phyloP scores from a whole-genome alignment of 2,329 filamentous ascomycete species.

The Rhexocercosporidium sp. region DNA sequence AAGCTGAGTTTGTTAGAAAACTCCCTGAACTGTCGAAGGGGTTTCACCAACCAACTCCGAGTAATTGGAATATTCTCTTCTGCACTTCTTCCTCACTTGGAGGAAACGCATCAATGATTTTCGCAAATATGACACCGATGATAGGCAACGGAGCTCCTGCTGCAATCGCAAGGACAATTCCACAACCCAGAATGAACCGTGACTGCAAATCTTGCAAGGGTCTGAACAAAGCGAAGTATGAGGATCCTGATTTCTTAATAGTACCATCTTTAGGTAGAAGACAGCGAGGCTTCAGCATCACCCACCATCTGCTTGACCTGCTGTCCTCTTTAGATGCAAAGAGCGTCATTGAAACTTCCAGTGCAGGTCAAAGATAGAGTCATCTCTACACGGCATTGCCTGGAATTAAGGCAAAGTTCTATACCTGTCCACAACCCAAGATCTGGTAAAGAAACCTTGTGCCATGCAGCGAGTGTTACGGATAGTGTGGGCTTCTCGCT shows the following conservation, averaged over 20 bases:
- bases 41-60: constrained; percentile 30
- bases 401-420: background rate
- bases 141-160: constrained; percentile 68
- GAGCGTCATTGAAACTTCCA: constrained; percentile 22
- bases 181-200: constrained; percentile 45
- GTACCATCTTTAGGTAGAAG: constrained; percentile 45
- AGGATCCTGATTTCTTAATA: constrained; percentile 49
- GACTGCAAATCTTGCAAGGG: constrained; percentile 48
- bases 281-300: constrained; percentile 17
- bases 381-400: background rate
- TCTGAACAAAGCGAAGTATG: constrained; percentile 54
- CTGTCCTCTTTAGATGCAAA: constrained; percentile 18
- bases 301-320: constrained; percentile 19
- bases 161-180: constrained; percentile 54
- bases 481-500: background rate
- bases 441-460: background rate
- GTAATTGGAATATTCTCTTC: constrained; percentile 48
- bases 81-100: constrained; percentile 50
- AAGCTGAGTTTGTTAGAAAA: constrained; percentile 39
- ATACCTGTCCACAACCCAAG: background rate
- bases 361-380: constrained; percentile 8
- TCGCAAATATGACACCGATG: constrained; percentile 67
- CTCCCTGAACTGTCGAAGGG: background rate
- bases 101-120: constrained; percentile 64
- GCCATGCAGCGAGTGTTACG: background rate